Evolutionary conservation across 177 flowering plant genomes (phyloP).

Genomic region (Vitis hybrid): DNA sequence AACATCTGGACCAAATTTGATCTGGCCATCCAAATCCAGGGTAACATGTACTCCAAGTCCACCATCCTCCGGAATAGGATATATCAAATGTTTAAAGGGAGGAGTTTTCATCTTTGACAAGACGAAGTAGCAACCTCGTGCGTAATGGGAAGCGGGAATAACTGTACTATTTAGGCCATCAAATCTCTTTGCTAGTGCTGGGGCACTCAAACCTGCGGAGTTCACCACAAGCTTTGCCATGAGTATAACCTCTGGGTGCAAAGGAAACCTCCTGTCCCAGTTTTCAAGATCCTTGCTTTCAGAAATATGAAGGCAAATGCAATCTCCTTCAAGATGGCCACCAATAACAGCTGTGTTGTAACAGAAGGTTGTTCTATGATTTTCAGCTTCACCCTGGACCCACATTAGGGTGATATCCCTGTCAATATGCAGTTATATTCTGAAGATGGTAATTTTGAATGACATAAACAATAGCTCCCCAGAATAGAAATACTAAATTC

Average conservation of each 20-base stretch:
- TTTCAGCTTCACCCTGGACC: conserved; percentile 92
- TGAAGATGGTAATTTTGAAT: conserved; percentile 3
- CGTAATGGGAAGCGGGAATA: conserved; percentile 60
- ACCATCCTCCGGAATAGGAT: conserved; percentile 95
- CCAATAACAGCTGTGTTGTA: conserved; percentile 74
- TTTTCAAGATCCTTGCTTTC: conserved; percentile 52
- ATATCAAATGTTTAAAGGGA: conserved; percentile 79
- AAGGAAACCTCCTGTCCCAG: conserved; percentile 28
- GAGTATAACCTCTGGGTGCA: conserved; percentile 60
- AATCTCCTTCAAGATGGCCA: conserved; percentile 52
- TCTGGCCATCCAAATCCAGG: conserved; percentile 73
- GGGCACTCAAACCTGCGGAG: conserved; percentile 76
- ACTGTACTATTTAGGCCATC: conserved; percentile 29
- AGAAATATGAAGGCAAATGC: conserved; percentile 52
- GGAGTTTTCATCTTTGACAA: conserved; percentile 48
- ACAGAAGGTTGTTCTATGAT: conserved; percentile 55
- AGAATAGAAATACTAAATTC: neutral
- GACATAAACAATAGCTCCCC: neutral
- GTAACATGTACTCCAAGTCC: conserved; percentile 96
- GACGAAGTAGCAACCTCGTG: conserved; percentile 91
- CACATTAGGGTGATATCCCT: conserved; percentile 34
- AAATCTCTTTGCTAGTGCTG: conserved; percentile 67
- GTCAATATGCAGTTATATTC: conserved; percentile 27
- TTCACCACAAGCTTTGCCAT: conserved; percentile 71
- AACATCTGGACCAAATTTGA: conserved; percentile 94